phyloP scores from a whole-genome alignment of 495 filamentous ascomycete species.

The Cercophora samala region DNA sequence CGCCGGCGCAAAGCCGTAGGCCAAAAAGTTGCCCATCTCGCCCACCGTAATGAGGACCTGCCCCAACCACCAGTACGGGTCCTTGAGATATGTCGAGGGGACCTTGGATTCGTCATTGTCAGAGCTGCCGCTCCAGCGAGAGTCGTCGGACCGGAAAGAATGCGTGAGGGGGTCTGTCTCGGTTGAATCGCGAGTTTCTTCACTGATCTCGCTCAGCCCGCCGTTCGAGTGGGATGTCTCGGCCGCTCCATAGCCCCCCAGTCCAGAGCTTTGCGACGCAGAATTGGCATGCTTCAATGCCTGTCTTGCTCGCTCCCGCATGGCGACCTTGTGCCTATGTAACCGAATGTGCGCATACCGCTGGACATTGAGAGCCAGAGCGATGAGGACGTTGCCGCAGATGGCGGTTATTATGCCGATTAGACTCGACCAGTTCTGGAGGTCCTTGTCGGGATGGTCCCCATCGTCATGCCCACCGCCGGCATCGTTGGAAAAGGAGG shows the following conservation, averaged over 20 bases:
- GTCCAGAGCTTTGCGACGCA: not conserved
- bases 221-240: conserved; percentile 14
- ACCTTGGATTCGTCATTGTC: conserved; percentile 35
- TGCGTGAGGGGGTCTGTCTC: conserved; percentile 50
- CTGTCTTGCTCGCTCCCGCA: conserved; percentile 53
- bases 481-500: not conserved
- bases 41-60: conserved; percentile 89
- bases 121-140: conserved; percentile 37
- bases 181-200: conserved; percentile 32
- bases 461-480: conserved; percentile 4
- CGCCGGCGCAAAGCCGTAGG: conserved; percentile 97
- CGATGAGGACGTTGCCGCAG: conserved; percentile 86
- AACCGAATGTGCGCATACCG: conserved; percentile 90
- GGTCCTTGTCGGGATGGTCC: conserved; percentile 44
- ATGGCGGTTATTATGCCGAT: conserved; percentile 95
- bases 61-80: conserved; percentile 94
- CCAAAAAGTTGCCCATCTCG: conserved; percentile 93
- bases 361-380: conserved; percentile 92
- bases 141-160: conserved; percentile 45
- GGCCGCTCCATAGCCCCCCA: conserved; percentile 30
- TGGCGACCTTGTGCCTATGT: conserved; percentile 38
- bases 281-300: conserved; percentile 27
- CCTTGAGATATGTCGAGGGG: conserved; percentile 65
- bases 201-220: conserved; percentile 29
- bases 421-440: conserved; percentile 81